Percentiles rank a stretch among this genome's conserved stretches.
These are phyloP conservation scores for Botrytis sinoallii DNA, from an alignment of 2,329 filamentous ascomycete species.

Conservation along the genomic window DNA sequence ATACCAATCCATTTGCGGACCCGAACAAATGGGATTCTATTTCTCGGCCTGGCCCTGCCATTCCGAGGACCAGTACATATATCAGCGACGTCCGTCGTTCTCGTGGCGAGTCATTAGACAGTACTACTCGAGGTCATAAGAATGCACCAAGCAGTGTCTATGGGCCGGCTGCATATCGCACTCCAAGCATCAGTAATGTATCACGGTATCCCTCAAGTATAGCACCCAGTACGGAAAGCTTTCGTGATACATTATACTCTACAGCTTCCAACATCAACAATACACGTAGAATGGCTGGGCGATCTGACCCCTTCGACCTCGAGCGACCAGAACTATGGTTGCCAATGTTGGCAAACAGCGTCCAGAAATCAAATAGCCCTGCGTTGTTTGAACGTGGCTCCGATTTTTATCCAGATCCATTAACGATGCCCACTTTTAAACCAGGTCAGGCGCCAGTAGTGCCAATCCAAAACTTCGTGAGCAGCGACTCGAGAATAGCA, in stretches of 20 bases:
- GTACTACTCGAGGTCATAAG: conserved; percentile 35
- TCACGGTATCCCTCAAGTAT: conserved; percentile 35
- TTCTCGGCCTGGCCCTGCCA: conserved; percentile 29
- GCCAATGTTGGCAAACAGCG: conserved; percentile 11
- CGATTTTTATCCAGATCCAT: conserved; percentile 11
- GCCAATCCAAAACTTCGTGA: neutral
- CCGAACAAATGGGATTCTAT: conserved; percentile 22
- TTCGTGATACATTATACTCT: conserved; percentile 43
- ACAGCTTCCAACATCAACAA: conserved; percentile 38
- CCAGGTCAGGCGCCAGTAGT: neutral
- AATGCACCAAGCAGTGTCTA: conserved; percentile 32
- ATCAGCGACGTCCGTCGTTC: conserved; percentile 49
- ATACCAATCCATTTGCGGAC: conserved; percentile 24
- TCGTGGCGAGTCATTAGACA: conserved; percentile 45
- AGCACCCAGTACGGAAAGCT: conserved; percentile 36
- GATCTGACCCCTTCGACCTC: conserved; percentile 64
- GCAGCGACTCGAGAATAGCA: conserved; percentile 15
- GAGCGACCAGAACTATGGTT: conserved; percentile 50
- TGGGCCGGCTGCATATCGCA: conserved; percentile 27
- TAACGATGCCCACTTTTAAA: neutral
- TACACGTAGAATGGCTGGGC: conserved; percentile 53
- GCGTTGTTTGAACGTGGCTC: neutral
- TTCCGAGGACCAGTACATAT: conserved; percentile 43
- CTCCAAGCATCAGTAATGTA: conserved; percentile 24
- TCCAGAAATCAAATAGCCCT: conserved; percentile 14